Conservation (phyloP, 2,329 filamentous ascomycete genomes). For the Claviceps africana region DNA sequence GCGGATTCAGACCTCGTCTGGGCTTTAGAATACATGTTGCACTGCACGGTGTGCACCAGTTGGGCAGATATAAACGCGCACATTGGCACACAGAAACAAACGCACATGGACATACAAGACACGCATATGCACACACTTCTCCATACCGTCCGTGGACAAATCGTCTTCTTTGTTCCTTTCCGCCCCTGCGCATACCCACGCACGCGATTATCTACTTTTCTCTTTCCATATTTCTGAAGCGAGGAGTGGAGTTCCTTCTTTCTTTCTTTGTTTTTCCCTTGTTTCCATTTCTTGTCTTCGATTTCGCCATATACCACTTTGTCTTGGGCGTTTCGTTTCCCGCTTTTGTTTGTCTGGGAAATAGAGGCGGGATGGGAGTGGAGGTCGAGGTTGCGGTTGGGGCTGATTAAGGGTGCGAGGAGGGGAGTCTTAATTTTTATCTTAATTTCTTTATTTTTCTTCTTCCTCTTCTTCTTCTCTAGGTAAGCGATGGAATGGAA, state of each 20-base stretch:
- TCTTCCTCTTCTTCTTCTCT: not conserved
- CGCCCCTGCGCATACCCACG: not conserved
- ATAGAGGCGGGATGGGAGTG: not conserved
- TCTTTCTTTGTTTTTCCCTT: not conserved
- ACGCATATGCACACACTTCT: not conserved
- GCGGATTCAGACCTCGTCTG: not conserved
- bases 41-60: too few species aligned
- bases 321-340: not conserved
- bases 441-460: not conserved
- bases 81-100: not conserved
- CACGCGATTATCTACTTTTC: constrained; percentile 1
- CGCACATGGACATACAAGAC: not conserved
- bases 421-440: not conserved
- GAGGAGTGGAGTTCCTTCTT: not conserved
- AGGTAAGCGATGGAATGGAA: not conserved
- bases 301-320: constrained; percentile 5
- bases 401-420: not conserved
- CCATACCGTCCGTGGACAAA: not conserved
- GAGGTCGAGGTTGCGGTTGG: not conserved
- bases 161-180: not conserved
- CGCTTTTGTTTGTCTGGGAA: not conserved
- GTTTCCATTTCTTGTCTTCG: not conserved
- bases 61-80: not conserved
- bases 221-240: not conserved
- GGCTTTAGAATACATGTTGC: not conserved